Conservation (phyloP, 768 basidiomycete genomes). For the Boletus sp. region DNA sequence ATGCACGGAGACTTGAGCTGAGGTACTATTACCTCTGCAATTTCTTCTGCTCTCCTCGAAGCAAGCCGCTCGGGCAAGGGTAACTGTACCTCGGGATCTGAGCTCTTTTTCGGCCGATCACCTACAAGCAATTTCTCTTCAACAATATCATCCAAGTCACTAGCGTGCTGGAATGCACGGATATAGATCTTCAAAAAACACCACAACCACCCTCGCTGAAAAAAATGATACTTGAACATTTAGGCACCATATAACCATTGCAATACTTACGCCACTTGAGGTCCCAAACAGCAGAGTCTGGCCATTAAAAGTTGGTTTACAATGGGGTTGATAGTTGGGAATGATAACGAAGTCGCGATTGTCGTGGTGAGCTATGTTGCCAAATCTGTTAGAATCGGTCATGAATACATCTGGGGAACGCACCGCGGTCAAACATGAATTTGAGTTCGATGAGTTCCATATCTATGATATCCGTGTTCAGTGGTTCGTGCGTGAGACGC, state of each 20-base stretch:
- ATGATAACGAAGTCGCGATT: slow-evolving; percentile 84
- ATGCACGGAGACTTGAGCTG: background rate
- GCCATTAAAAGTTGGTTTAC: slow-evolving; percentile 49
- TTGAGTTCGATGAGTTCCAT: slow-evolving; percentile 83
- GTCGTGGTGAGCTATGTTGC: slow-evolving; percentile 65
- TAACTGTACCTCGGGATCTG: slow-evolving; percentile 45
- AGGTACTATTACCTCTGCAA: slow-evolving; percentile 44
- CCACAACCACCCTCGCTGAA: slow-evolving; percentile 67
- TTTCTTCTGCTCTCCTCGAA: slow-evolving; percentile 46
- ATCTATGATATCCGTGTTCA: slow-evolving; percentile 69
- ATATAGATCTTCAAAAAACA: slow-evolving; percentile 77
- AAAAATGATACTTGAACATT: background rate
- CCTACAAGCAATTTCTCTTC: slow-evolving; percentile 81
- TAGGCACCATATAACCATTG: background rate
- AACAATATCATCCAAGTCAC: slow-evolving; percentile 75
- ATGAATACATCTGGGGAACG: slow-evolving; percentile 20
- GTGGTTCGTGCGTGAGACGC: slow-evolving; percentile 70
- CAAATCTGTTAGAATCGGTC: slow-evolving; percentile 4
- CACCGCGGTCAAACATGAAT: slow-evolving; percentile 75
- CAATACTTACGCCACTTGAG: slow-evolving; percentile 54
- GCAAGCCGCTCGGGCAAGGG: slow-evolving; percentile 59
- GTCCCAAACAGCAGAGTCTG: slow-evolving; percentile 68
- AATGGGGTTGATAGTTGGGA: slow-evolving; percentile 70
- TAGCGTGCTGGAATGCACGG: slow-evolving; percentile 70
- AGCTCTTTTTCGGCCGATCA: slow-evolving; percentile 68